Conservation (phyloP, 768 basidiomycete species). For the Pisolithus tinctorius region DNA sequence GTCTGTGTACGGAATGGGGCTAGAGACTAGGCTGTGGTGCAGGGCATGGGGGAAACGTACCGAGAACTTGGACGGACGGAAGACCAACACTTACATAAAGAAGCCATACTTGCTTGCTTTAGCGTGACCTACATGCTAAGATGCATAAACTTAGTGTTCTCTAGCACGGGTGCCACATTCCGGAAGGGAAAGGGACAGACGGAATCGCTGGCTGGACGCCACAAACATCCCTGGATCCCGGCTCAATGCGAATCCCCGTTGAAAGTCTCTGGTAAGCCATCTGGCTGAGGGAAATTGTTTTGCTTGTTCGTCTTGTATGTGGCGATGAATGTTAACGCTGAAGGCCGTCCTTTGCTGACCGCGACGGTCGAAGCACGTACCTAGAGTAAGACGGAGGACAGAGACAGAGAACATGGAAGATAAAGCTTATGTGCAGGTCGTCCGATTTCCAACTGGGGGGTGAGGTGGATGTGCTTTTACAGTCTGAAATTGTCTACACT, state of each 20-base stretch:
- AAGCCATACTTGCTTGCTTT: constrained; percentile 56
- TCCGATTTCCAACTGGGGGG: neutral
- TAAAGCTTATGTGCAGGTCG: neutral
- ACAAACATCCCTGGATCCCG: constrained; percentile 56
- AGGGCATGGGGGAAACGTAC: neutral
- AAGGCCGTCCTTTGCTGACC: constrained; percentile 5
- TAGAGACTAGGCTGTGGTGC: constrained; percentile 3
- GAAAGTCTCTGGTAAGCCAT: constrained; percentile 55
- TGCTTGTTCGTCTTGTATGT: constrained; percentile 47
- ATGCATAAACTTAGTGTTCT: constrained; percentile 40
- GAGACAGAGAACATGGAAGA: no score
- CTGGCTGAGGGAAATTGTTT: constrained; percentile 40
- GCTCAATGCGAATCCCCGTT: constrained; percentile 57
- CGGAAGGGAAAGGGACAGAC: constrained; percentile 46
- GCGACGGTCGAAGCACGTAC: neutral
- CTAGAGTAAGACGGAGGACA: no score
- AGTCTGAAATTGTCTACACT: constrained; percentile 47
- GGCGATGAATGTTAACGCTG: constrained; percentile 67
- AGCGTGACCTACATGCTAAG: constrained; percentile 41
- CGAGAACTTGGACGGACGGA: constrained; percentile 52
- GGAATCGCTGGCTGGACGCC: constrained; percentile 56
- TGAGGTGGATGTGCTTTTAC: neutral
- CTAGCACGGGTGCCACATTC: constrained; percentile 39
- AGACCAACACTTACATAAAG: constrained; percentile 44
- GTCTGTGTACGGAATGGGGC: constrained; percentile 31